phyloP scores from a whole-genome alignment of 306 rosid genomes.

The Nissolia schottii region DNA sequence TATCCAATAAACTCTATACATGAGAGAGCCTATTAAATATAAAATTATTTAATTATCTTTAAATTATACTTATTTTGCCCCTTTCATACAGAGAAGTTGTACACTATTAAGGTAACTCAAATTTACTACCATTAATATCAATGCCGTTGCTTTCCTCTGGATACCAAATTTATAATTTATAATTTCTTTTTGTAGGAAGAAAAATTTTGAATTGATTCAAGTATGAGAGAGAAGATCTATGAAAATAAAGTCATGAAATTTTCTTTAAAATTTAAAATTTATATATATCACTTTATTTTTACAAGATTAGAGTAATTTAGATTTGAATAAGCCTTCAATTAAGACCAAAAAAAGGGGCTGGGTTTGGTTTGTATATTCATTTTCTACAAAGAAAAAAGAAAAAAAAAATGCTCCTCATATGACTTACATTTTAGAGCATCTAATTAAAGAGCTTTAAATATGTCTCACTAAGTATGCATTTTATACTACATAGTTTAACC shows the following conservation, averaged over 20 bases:
- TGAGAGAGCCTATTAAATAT: too few relatives aligned
- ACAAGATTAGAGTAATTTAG: background rate
- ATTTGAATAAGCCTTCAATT: background rate
- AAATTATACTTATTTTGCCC: background rate
- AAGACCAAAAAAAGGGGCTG: background rate
- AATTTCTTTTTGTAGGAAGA: background rate
- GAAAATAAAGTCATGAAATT: background rate
- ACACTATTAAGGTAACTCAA: background rate
- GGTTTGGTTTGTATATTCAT: background rate
- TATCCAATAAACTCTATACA: too few relatives aligned
- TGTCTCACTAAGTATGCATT: background rate
- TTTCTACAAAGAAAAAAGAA: too few relatives aligned
- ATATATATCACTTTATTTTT: too few relatives aligned
- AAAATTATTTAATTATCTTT: background rate
- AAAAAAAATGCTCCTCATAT: too few relatives aligned
- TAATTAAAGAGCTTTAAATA: background rate
- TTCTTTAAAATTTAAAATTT: background rate
- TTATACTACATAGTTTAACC: too few relatives aligned
- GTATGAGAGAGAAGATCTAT: background rate
- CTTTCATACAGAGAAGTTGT: background rate
- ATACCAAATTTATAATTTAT: too few relatives aligned
- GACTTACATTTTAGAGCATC: too few relatives aligned
- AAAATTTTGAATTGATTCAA: background rate
- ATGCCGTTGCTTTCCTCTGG: background rate
- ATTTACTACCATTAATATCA: background rate